These are phyloP conservation scores for Beauveria bassiana DNA, from an alignment of 2,329 filamentous ascomycete species.

Conservation along the genomic window DNA sequence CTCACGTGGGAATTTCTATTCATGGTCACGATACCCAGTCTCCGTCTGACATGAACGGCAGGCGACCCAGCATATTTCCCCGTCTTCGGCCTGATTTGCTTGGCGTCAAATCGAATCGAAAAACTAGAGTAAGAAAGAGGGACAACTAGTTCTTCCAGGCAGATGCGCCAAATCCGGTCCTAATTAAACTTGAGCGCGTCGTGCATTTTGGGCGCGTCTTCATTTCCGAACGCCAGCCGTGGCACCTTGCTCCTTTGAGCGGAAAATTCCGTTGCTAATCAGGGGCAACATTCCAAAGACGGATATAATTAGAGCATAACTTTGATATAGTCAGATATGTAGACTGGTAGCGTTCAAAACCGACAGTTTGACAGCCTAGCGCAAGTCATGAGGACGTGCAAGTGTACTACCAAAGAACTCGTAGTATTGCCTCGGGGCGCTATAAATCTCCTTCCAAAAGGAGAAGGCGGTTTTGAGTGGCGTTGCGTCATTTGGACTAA, in stretches of 20 bases:
- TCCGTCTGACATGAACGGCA: background rate
- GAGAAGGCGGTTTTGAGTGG: background rate
- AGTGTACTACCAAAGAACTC: background rate
- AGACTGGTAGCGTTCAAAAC: background rate
- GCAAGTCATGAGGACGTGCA: background rate
- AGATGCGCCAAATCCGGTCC: background rate
- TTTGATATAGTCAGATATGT: too few relatives aligned
- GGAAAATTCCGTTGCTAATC: background rate
- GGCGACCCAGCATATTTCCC: background rate
- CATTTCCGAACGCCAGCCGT: background rate
- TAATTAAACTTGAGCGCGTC: slow-evolving; percentile 5
- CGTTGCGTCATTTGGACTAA: background rate
- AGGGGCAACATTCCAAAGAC: background rate
- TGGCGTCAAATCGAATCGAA: too few relatives aligned
- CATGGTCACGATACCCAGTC: slow-evolving; percentile 2
- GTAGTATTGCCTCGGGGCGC: background rate
- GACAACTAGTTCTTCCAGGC: background rate
- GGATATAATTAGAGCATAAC: background rate
- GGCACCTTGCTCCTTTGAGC: background rate
- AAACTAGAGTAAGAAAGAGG: background rate
- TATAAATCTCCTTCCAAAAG: background rate
- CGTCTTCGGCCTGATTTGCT: too few relatives aligned
- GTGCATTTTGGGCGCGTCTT: background rate
- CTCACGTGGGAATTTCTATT: slow-evolving; percentile 3
- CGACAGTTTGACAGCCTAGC: background rate